phyloP scores from a whole-genome alignment of 345 rosid species.

The Cardamine resedifolia region DNA sequence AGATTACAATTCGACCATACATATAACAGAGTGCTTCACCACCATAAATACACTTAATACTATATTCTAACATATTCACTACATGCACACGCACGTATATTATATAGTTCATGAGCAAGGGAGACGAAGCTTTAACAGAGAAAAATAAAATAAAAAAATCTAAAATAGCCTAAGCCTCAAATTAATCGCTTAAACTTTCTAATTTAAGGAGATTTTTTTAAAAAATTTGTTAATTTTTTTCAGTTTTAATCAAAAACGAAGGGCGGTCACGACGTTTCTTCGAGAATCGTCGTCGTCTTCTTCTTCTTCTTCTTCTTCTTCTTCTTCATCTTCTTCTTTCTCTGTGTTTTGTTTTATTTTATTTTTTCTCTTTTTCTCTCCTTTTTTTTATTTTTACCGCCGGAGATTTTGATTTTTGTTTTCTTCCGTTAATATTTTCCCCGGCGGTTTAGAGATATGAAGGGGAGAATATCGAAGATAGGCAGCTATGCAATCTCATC shows the following conservation, averaged over 20 bases:
- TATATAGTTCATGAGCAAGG: not conserved
- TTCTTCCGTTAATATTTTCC: not conserved
- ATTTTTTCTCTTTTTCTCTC: not conserved
- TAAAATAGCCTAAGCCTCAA: constrained; percentile 24
- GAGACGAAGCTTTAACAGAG: not conserved
- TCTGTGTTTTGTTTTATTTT: not conserved
- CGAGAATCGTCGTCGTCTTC: constrained; percentile 21
- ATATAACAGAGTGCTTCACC: constrained; percentile 23
- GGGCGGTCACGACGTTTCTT: constrained; percentile 36
- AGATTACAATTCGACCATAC: constrained; percentile 20
- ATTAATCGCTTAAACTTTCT: constrained; percentile 8
- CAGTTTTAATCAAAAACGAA: not conserved
- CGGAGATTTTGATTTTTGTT: constrained; percentile 25
- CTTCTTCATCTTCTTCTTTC: not conserved
- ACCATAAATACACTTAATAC: constrained; percentile 6
- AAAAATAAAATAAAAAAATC: not conserved
- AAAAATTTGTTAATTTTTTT: not conserved
- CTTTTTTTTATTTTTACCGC: constrained; percentile 23
- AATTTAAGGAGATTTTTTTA: constrained; percentile 7
- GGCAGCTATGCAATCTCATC: constrained; percentile 93
- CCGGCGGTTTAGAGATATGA: constrained; percentile 39
- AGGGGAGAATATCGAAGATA: constrained; percentile 64
- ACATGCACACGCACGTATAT: constrained; percentile 30
- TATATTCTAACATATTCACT: not conserved
- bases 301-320: not conserved